A percentile compares a stretch with the other conserved stretches of the same genome.
Conservation (phyloP, 2,329 filamentous ascomycete genomes). For the Aspergillus latus region DNA sequence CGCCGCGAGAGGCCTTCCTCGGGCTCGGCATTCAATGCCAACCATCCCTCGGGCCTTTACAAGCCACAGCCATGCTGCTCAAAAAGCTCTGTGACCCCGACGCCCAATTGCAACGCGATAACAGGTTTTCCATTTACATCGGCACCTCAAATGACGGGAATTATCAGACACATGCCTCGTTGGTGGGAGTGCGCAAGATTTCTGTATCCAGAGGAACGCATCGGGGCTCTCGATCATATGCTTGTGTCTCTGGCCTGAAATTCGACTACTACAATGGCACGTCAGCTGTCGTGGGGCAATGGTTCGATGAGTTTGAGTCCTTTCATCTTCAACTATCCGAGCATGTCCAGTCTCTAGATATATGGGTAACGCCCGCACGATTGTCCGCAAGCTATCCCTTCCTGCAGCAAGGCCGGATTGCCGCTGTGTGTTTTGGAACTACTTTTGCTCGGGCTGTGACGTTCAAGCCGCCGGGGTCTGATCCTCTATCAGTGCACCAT, state of each 20-base stretch:
- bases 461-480: constrained; percentile 1
- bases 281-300: constrained; percentile 13
- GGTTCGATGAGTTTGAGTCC: constrained; percentile 4
- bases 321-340: constrained; percentile 10
- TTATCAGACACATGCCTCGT: constrained; percentile 16
- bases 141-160: neutral
- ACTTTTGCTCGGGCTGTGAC: constrained; percentile 1
- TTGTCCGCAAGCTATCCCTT: neutral
- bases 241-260: constrained; percentile 13
- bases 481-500: neutral
- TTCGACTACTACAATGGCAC: constrained; percentile 11
- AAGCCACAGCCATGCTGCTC: neutral
- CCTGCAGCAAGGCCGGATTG: constrained; percentile 3
- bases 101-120: neutral
- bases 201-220: constrained; percentile 8
- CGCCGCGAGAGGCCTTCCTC: neutral
- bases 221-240: constrained; percentile 5
- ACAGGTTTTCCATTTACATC: constrained; percentile 9
- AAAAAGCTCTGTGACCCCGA: neutral
- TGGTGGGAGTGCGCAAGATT: constrained; percentile 10
- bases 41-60: neutral
- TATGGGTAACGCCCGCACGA: constrained; percentile 8
- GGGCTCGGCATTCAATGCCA: neutral
- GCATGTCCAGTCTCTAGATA: constrained; percentile 5
- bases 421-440: constrained; percentile 10